Evolutionary conservation across 2,329 filamentous ascomycete species (phyloP), one percentile per base, ranked within the genome.

Genomic region (Clarireedia hainanense): DNA sequence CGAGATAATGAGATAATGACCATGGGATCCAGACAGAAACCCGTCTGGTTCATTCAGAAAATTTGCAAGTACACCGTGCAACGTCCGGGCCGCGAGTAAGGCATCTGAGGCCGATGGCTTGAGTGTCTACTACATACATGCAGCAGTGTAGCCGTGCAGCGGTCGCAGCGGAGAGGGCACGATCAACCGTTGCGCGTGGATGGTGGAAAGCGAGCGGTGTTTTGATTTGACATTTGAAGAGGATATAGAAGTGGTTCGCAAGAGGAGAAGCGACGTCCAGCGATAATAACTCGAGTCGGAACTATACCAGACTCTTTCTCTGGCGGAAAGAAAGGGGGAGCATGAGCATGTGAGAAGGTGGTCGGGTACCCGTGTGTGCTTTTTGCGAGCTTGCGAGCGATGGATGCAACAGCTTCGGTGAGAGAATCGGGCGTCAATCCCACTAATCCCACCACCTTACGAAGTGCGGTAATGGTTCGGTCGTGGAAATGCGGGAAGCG

Each of bases 351-450:
- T 30, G 43, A 20, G 47, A 17, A 23, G 30, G 15, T 12, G 26
- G 20, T 17, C 12, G n/a, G 37, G 5, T n/a, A 52, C 23, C 12
- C 36, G 42, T 34, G 36, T 34, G 23, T 20, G 24, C 48, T 47
- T 46, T 43, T 20, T 23, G 50, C 15, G 40, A 23, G 23, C 26
- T 20, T 23, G 50, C 15, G 50, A 23, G 23, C 17, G 34, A 34
- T 40, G 24, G 36, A 42, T 34, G 43, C 39, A 3, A 6, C 43
- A 49, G 30, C 20, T 49, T 54, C 52, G 52, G 52, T 49, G 52
- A 54, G 52, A 49, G 52, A 34, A 54, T 54, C 24, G 52, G 52
- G 52, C 12, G 39, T 49, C 6, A 48, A 54, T 3, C 14, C 30
- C 20, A 30, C 20, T 7, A 3, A 20, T 20, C 20, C 20, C 20